These are phyloP conservation scores for Amborella trichopoda DNA, from an alignment of 164 flowering plant species.

Conservation along the genomic window DNA sequence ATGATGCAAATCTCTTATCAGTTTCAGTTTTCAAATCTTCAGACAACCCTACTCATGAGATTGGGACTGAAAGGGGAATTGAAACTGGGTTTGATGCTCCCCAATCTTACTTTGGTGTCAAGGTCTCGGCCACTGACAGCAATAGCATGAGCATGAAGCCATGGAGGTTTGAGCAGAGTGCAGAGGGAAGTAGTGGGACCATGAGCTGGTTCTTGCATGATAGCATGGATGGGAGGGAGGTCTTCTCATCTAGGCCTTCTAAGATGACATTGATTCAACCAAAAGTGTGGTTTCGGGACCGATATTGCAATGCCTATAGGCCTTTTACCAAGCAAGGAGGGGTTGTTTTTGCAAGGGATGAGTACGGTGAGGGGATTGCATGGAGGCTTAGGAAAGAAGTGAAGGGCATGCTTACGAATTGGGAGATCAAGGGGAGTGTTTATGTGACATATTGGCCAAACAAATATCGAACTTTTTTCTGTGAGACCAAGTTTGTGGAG, in stretches of 20 bases:
- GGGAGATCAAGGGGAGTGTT: slow-evolving; percentile 72
- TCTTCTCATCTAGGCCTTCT: slow-evolving; percentile 62
- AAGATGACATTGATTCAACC: slow-evolving; percentile 45
- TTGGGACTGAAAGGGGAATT: slow-evolving; percentile 38
- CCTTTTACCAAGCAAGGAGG: slow-evolving; percentile 89
- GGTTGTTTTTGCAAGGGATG: slow-evolving; percentile 78
- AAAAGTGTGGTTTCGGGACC: slow-evolving; percentile 66
- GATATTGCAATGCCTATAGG: slow-evolving; percentile 60
- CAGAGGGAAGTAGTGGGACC: slow-evolving; percentile 43
- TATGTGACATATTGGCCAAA: slow-evolving; percentile 94
- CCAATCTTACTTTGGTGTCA: slow-evolving; percentile 32
- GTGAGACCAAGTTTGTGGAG: slow-evolving; percentile 64
- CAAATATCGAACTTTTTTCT: slow-evolving; percentile 44
- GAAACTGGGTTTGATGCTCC: slow-evolving; percentile 56
- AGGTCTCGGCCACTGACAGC: slow-evolving; percentile 43
- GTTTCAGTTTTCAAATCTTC: slow-evolving; percentile 83
- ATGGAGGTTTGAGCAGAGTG: slow-evolving; percentile 88
- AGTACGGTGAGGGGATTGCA: slow-evolving; percentile 66
- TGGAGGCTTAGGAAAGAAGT: slow-evolving; percentile 67
- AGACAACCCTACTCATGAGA: slow-evolving; percentile 54
- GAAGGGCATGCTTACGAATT: slow-evolving; percentile 57
- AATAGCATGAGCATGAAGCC: slow-evolving; percentile 52
- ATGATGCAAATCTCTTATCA: slow-evolving; percentile 45
- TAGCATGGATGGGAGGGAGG: slow-evolving; percentile 63
- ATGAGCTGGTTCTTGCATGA: slow-evolving; percentile 84